Base-by-base conservation (phyloP, 139 green algal species). In the Auxenochlorella pyrenoidosa region DNA sequence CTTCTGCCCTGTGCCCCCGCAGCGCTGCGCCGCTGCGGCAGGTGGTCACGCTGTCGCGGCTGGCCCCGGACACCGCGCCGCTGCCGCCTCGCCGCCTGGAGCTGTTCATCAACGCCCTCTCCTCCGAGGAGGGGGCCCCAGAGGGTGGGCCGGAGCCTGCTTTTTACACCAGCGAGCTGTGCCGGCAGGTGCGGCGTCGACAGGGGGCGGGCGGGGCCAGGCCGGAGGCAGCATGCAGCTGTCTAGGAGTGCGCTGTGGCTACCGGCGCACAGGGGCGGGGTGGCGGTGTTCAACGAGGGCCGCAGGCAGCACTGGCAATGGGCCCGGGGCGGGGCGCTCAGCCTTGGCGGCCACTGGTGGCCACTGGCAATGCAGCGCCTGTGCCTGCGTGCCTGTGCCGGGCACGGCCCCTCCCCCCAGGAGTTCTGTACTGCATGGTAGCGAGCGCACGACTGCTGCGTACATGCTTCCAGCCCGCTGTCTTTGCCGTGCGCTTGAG, bases 61-160 rank as follows among this genome's bases (percentile, higher is more conserved):
- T 90, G 28, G 68, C 47, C 6, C 84, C 84, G 1, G 84, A 91
- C 80, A 84, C 77, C 36, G 43, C 58, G 63, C 84, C 84, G 44
- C 84, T 91, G 75, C 88, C 88, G 16, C 88, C 88, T 4, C 80
- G 76, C 43, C 82, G 84, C 63, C 59, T 90, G 36, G 88, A 91
- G 85, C 80, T 91, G 6, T 91, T 84, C 75, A 82, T 91, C 66
- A 83, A 90, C 59, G 32, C 38, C 65, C 82, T 90, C 66, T 85
- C 71, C 12, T 44, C 19, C 5, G 84, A 88, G 84, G 77, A 41
- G 59, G 58, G 54, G 36, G 34, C 10, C 34, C 38, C 72, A 54
- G 22, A 32, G 40, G 72, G 72, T 3, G 34, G 34, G 2, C 3
- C 5, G 72, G 5, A 51, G 38, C 38, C 72, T 79, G 72, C 36